These are phyloP conservation scores for Fusarium sp. DNA, from an alignment of 2,329 filamentous ascomycete genomes.

Conservation along the genomic window DNA sequence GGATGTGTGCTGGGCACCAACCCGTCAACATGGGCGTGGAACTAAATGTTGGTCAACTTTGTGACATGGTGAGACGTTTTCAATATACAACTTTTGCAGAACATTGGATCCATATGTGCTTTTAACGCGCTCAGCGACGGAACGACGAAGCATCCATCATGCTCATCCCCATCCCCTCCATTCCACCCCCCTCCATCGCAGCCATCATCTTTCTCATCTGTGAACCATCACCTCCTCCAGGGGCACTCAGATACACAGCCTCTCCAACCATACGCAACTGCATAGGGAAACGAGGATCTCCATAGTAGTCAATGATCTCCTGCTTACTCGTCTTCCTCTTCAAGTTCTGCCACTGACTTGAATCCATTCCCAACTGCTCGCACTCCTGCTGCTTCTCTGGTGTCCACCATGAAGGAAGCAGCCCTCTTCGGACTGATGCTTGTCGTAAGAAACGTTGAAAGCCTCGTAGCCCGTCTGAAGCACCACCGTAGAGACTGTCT, in stretches of 20 bases:
- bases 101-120: background rate
- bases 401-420: constrained; percentile 60
- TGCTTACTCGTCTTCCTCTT: constrained; percentile 44
- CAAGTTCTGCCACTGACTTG: constrained; percentile 42
- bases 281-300: constrained; percentile 57
- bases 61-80: background rate
- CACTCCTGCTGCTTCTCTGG: constrained; percentile 52
- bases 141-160: constrained; percentile 4
- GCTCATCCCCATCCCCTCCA: background rate
- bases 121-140: background rate
- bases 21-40: background rate
- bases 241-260: constrained; percentile 47
- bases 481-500: constrained; percentile 47
- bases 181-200: constrained; percentile 28
- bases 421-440: constrained; percentile 28
- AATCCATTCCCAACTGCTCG: constrained; percentile 47
- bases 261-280: constrained; percentile 62
- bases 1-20: background rate
- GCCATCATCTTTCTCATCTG: constrained; percentile 40
- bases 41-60: background rate
- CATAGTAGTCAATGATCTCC: constrained; percentile 56
- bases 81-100: background rate
- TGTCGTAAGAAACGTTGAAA: constrained; percentile 52
- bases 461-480: constrained; percentile 37
- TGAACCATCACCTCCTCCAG: constrained; percentile 44